Conservation (phyloP, 306 rosid species). For the Neltuma alba region DNA sequence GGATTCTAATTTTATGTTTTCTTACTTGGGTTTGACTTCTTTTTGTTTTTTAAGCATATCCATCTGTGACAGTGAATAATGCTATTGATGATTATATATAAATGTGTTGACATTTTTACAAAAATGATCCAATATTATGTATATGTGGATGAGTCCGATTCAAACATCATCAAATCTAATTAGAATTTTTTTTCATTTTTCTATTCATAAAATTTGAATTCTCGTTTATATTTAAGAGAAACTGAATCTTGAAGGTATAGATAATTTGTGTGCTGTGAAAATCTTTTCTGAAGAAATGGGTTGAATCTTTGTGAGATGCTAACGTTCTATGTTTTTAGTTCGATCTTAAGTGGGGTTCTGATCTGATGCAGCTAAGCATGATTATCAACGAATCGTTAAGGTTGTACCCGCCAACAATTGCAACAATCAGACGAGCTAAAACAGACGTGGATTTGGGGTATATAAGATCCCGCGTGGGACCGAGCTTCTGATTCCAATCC, state of each 20-base stretch:
- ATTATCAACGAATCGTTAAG: constrained; percentile 87
- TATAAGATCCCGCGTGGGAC: constrained; percentile 82
- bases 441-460: constrained; percentile 73
- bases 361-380: constrained; percentile 74
- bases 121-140: too few relatives aligned
- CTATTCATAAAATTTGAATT: too few relatives aligned
- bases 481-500: constrained; percentile 80
- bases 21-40: neutral
- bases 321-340: neutral
- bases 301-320: neutral
- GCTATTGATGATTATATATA: neutral
- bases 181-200: too few relatives aligned
- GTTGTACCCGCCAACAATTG: constrained; percentile 84
- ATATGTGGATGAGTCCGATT: too few relatives aligned
- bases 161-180: too few relatives aligned
- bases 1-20: neutral
- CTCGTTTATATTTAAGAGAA: too few relatives aligned
- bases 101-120: neutral
- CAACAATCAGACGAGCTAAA: constrained; percentile 77
- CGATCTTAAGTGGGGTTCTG: neutral
- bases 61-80: neutral
- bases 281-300: too few relatives aligned
- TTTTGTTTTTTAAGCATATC: neutral
- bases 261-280: too few relatives aligned
- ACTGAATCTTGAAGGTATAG: too few relatives aligned